Evolutionary conservation across 2,329 filamentous ascomycete genomes (phyloP).

Genomic region (Fonsecaea erecta): DNA sequence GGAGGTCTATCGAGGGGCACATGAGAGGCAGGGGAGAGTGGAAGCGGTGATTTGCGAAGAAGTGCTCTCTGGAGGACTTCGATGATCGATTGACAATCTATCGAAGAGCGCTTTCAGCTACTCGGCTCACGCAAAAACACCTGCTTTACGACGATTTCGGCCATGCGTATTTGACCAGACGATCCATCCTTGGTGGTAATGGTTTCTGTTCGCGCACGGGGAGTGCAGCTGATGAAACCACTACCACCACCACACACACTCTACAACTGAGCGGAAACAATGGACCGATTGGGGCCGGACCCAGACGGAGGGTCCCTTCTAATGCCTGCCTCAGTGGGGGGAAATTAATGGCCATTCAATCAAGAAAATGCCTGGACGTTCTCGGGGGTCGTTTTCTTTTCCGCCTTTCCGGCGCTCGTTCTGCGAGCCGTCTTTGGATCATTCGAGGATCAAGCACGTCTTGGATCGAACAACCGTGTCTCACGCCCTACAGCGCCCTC

Average conservation of each 20-base stretch:
- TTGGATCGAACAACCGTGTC: background rate
- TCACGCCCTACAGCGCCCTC: no score
- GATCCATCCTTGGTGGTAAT: background rate
- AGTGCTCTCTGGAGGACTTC: background rate
- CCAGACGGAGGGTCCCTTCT: no score
- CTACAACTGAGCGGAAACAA: background rate
- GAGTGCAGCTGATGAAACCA: background rate
- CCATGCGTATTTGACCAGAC: background rate
- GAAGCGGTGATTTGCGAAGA: conserved; percentile 27
- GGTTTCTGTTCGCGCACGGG: background rate
- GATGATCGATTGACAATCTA: background rate
- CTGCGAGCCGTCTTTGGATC: no score
- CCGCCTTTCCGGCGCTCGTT: no score
- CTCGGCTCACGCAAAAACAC: background rate
- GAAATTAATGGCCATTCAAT: no score
- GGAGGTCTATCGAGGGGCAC: conserved; percentile 83
- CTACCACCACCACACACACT: background rate
- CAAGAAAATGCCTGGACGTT: no score
- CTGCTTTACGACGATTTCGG: background rate
- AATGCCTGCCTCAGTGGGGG: no score
- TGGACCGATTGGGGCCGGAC: no score
- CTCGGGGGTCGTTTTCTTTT: no score
- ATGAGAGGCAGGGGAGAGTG: conserved; percentile 75
- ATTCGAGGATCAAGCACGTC: background rate
- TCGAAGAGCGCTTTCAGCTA: background rate